A percentile compares a stretch with the other conserved stretches of the same genome.
Evolutionary conservation across 164 flowering plant species (phyloP).

Genomic region (Tinospora cordifolia): DNA sequence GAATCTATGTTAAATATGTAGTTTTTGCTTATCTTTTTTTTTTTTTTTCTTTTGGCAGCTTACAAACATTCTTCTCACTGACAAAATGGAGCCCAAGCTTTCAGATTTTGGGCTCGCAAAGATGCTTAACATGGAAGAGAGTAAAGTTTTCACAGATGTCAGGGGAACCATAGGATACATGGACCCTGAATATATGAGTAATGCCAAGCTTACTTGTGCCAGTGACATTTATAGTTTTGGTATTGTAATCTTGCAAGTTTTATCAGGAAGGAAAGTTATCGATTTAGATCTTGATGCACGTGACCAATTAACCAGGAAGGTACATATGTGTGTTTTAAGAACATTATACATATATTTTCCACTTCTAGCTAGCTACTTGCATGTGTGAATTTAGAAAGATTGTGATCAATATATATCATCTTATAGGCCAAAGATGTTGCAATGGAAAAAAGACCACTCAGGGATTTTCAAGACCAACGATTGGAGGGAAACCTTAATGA

Average conservation of each 20-base stretch:
- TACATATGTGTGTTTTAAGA: slow-evolving; percentile 5
- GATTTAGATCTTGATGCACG: slow-evolving; percentile 60
- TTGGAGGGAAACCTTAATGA: slow-evolving; percentile 35
- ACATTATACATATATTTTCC: too few species aligned
- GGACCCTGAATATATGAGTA: slow-evolving; percentile 79
- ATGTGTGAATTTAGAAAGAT: not conserved
- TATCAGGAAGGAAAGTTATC: slow-evolving; percentile 63
- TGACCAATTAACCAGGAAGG: slow-evolving; percentile 57
- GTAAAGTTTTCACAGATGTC: slow-evolving; percentile 68
- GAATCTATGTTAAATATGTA: not conserved
- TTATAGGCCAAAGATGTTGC: slow-evolving; percentile 67
- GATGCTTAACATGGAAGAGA: slow-evolving; percentile 65
- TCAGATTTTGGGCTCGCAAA: slow-evolving; percentile 79
- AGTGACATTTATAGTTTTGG: slow-evolving; percentile 73
- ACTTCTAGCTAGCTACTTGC: not conserved
- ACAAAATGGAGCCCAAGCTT: slow-evolving; percentile 54
- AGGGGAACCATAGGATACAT: slow-evolving; percentile 74
- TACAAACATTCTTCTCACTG: slow-evolving; percentile 63
- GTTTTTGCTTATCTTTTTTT: not conserved
- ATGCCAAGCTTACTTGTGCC: slow-evolving; percentile 66
- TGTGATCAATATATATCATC: not conserved
- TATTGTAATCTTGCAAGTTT: slow-evolving; percentile 51
- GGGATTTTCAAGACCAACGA: slow-evolving; percentile 54
- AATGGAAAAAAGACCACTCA: slow-evolving; percentile 35
- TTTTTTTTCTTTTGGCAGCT: slow-evolving; percentile 32